Conservation (phyloP, 2,329 filamentous ascomycete genomes). For the Blastomyces silverae region DNA sequence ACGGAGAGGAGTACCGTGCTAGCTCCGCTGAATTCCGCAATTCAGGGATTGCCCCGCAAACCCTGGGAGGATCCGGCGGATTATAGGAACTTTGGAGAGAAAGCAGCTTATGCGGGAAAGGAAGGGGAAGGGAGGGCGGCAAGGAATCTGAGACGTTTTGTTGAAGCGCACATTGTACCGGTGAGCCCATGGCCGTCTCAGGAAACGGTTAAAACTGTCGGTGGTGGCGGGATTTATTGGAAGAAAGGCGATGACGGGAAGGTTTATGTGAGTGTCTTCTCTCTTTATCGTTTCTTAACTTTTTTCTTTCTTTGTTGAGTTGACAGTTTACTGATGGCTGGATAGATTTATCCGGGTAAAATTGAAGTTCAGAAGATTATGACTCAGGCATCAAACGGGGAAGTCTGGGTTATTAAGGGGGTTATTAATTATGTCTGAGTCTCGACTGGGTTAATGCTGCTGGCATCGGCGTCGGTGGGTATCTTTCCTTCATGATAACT, state of each 20-base stretch:
- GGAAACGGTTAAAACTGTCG: conserved; percentile 52
- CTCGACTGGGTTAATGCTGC: not conserved
- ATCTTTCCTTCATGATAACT: not conserved
- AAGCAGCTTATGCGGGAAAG: conserved; percentile 64
- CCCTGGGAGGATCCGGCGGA: conserved; percentile 64
- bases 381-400: conserved; percentile 74
- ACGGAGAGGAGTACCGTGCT: conserved; percentile 74
- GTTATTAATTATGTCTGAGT: conserved; percentile 49
- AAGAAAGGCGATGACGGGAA: conserved; percentile 57
- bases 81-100: conserved; percentile 57
- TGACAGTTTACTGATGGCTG: conserved; percentile 16
- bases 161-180: conserved; percentile 75
- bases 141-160: conserved; percentile 69
- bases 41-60: conserved; percentile 71
- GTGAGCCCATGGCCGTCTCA: conserved; percentile 16
- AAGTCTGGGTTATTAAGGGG: conserved; percentile 70
- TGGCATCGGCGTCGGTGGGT: not conserved
- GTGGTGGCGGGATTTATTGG: conserved; percentile 75
- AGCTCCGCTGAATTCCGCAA: conserved; percentile 74
- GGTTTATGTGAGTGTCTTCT: conserved; percentile 51
- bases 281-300: not conserved
- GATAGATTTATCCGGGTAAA: conserved; percentile 59
- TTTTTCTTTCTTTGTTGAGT: not conserved
- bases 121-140: conserved; percentile 66
- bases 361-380: conserved; percentile 70